phyloP scores from a whole-genome alignment of 768 basidiomycete genomes.

The Lactarius hengduanensis region DNA sequence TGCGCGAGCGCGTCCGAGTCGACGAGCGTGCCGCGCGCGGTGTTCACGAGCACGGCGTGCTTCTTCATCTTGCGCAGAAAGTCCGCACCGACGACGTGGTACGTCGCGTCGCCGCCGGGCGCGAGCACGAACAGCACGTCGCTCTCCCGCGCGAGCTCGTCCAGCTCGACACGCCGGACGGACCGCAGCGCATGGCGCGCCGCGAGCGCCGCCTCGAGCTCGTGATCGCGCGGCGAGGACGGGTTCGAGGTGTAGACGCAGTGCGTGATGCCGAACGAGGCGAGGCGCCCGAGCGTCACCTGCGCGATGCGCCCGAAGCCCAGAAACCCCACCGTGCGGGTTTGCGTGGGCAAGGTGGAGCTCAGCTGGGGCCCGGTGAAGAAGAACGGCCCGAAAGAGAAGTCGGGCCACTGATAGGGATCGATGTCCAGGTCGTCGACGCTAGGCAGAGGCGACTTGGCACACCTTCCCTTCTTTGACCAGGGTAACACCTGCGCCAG shows the following conservation, averaged over 20 bases:
- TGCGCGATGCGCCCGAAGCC: conserved; percentile 96
- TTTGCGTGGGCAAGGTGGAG: conserved; percentile 46
- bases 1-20: conserved; percentile 86
- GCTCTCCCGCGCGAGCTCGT: conserved; percentile 69
- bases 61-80: conserved; percentile 86
- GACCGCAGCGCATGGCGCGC: conserved; percentile 34
- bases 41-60: conserved; percentile 80
- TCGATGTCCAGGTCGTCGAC: neutral
- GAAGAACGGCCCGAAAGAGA: conserved; percentile 77
- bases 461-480: conserved; percentile 70
- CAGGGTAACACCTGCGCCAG: conserved; percentile 56
- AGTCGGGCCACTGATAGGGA: conserved; percentile 66
- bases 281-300: conserved; percentile 72
- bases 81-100: conserved; percentile 65
- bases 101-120: conserved; percentile 68
- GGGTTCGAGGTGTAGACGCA: conserved; percentile 69
- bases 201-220: conserved; percentile 40
- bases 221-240: conserved; percentile 43
- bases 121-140: conserved; percentile 86
- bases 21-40: conserved; percentile 80
- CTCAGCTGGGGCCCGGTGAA: conserved; percentile 84
- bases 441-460: conserved; percentile 3
- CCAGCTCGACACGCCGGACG: conserved; percentile 58
- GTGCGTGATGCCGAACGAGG: conserved; percentile 77
- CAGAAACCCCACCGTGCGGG: conserved; percentile 80